A percentile compares a stretch with the other conserved stretches of the same genome.
These are phyloP conservation scores for Magnaporthiopsis incrustans DNA, from an alignment of 2,329 filamentous ascomycete species.

Conservation along the genomic window DNA sequence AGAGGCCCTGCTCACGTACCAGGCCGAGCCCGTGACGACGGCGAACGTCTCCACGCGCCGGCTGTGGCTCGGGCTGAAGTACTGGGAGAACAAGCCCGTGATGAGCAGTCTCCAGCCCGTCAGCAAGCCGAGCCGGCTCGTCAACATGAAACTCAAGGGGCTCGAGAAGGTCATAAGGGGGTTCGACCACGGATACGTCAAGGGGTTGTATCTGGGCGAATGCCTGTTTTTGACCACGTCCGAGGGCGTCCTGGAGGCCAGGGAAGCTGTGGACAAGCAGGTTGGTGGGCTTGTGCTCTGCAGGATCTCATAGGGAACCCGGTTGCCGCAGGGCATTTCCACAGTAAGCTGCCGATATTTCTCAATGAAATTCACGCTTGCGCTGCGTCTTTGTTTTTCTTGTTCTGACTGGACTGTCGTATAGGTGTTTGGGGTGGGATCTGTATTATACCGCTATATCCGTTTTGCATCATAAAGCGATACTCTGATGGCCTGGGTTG, in stretches of 20 bases:
- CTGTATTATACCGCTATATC: not conserved
- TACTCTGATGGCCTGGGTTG: not conserved
- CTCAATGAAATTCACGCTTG: not conserved
- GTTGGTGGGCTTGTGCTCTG: slow-evolving; percentile 75
- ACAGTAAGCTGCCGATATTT: not conserved
- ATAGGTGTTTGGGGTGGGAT: not conserved
- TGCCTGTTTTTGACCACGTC: slow-evolving; percentile 74
- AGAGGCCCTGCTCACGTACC: slow-evolving; percentile 33
- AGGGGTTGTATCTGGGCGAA: slow-evolving; percentile 73
- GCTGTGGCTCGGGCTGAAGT: slow-evolving; percentile 86
- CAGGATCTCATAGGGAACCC: slow-evolving; percentile 42
- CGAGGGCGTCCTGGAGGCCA: slow-evolving; percentile 67
- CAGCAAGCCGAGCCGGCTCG: slow-evolving; percentile 64
- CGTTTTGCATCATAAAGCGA: not conserved
- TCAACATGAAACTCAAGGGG: slow-evolving; percentile 56
- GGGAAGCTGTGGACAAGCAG: slow-evolving; percentile 74
- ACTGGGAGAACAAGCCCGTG: slow-evolving; percentile 77
- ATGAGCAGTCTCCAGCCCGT: slow-evolving; percentile 58
- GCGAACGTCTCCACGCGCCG: slow-evolving; percentile 66
- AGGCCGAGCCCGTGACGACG: slow-evolving; percentile 53
- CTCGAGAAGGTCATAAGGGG: slow-evolving; percentile 63
- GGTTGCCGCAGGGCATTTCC: not conserved
- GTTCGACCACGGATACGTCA: slow-evolving; percentile 58
- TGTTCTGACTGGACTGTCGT: not conserved
- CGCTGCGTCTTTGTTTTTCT: not conserved